Evolutionary conservation across 257 asterid species (phyloP).

Genomic region (Pogostemon cablin): DNA sequence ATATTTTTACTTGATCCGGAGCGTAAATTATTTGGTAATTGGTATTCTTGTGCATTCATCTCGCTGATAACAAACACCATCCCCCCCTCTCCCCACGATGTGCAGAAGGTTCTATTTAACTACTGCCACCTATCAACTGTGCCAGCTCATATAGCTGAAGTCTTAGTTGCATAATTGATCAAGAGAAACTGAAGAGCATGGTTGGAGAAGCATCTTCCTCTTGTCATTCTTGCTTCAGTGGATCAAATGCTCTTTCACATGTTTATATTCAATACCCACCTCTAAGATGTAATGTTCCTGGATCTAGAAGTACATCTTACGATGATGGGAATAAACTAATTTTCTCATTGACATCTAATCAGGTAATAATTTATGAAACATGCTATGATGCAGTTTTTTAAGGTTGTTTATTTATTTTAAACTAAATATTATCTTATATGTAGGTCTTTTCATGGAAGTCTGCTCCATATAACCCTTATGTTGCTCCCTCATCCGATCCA

Average conservation of each 20-base stretch:
- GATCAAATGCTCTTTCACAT: constrained; percentile 88
- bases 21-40: constrained; percentile 5
- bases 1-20: constrained; percentile 1
- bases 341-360: constrained; percentile 69
- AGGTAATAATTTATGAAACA: constrained; percentile 45
- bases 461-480: constrained; percentile 69
- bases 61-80: neutral
- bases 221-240: constrained; percentile 56
- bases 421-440: constrained; percentile 34
- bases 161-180: constrained; percentile 33
- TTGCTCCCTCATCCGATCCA: constrained; percentile 65
- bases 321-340: constrained; percentile 85
- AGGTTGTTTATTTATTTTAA: constrained; percentile 18
- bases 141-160: constrained; percentile 23
- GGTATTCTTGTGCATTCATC: constrained; percentile 9
- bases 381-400: neutral
- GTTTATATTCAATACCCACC: constrained; percentile 81
- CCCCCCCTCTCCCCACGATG: neutral
- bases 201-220: constrained; percentile 66
- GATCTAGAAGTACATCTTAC: constrained; percentile 59
- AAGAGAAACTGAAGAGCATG: constrained; percentile 47
- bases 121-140: constrained; percentile 21
- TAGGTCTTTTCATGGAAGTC: constrained; percentile 89
- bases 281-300: constrained; percentile 66
- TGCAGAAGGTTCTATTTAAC: constrained; percentile 3